Base-by-base conservation (phyloP, 1,284 basidiomycete genomes). In the Papiliotrema fonsecae region DNA sequence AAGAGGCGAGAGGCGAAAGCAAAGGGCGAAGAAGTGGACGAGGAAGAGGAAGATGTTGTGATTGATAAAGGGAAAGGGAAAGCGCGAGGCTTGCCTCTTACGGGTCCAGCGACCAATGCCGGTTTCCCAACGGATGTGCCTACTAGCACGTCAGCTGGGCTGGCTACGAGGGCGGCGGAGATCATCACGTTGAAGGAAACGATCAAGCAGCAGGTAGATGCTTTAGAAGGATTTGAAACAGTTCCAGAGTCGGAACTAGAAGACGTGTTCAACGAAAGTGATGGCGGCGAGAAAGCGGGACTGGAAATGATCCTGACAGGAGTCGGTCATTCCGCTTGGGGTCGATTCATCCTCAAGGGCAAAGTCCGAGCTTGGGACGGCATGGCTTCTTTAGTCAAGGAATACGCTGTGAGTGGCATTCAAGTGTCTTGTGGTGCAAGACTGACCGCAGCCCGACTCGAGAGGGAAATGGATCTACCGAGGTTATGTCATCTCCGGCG, bases 261-360 rank as follows among this genome's bases (percentile, higher is more conserved):
- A 27, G 56, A 54, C 6, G 60, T 57, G 45, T 45, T 63, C 6
- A 50, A 48, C 6, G 50, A 56, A 32, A 52, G 50, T 14, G 54
- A 51, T 16, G 63, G 53, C 21, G 45, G 39, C 44, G 51, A 63
- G 22, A 61, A 63, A 22, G 54, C 57, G 9, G 69, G 66, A 16
- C 60, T 77, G 47, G 72, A 74, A 54, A 62, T 77, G 48, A 52
- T 77, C 6, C 58, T 78, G 14, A 75, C 72, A 0, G 77, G 77
- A 1, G 75, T 72, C 13, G 78, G 78, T 0, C 78, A 79, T 60
- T 74, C 70, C 10, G 76, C 77, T 2, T 79, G 77, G 77, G 78
- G 78, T 6, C 62, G 72, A 25, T 79, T 79, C 56, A 65, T 75
- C 19, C 62, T 79, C 10, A 68, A 71, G 22, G 78, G 78, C 3